Evolutionary conservation across 1,139 yeast genomes (phyloP), one percentile per base, ranked within the genome.

Genomic region (Yamadazyma sp.): DNA sequence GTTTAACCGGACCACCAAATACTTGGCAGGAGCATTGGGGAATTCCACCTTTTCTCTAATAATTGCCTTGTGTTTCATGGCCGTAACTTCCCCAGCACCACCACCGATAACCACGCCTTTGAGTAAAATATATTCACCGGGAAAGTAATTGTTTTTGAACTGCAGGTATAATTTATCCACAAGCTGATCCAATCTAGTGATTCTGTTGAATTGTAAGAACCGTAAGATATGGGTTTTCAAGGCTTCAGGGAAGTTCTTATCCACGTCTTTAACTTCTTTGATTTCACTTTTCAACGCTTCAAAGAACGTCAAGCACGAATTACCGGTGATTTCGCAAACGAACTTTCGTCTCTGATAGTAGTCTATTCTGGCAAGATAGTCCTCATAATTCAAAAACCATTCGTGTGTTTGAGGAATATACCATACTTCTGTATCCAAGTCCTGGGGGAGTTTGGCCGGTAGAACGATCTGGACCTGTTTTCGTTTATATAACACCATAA

Each of bases 301-400:
- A 57, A 89, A 89, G 58, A 79, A 92, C 0, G 96, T 87, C 41
- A 90, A 71, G 53, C 95, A 85, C 14, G 96, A 85, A 53, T 89
- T 88, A 18, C 98, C 98, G 0, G 97, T 88, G 40, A 92, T 84
- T 64, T 92, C 98, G 65, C 97, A 92, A 6, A 89, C 95, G 63
- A 92, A 92, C 57, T 87, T 85, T 48, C 80, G 79, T 43, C 80
- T 76, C 46, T 73, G 75, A 59, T 84, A 86, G 59, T 82, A 85
- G 57, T 85, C 89, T 66, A 84, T 62, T 39, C 90, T 63, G 13
- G 64, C 62, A 40, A 92, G 65, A 56, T 86, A 92, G 9, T 80
- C 87, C 38, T 84, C 89, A 57, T 92, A 92, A 10, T 70, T 67
- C 16, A 67, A 52, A 57, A 89, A 92, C 87, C 95, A 90, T 65